Base-by-base conservation (phyloP, 73 alveolate genomes). In the Paramecium sonneborni region DNA sequence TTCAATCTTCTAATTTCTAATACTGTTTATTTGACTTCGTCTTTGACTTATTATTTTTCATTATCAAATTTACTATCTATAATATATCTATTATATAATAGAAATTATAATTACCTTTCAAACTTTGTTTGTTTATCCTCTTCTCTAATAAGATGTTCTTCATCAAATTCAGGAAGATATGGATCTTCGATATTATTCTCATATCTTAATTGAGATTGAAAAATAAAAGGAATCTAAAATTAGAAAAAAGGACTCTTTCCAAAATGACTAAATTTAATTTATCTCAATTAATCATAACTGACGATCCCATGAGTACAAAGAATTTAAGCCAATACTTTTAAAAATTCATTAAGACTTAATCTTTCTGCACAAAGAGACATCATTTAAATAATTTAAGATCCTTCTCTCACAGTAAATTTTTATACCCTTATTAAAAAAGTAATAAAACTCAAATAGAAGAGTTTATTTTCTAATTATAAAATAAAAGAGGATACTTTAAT, bases 351-450 rank as follows among this genome's bases (percentile, higher is more conserved):
- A 6, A 79, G 43, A 79, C 55, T 79, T 23, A 79, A 23, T 46
- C 74, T 79, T 79, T 79, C 90, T 39, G 90, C 90, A 79, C 90
- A 79, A 0, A 79, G 34, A 2, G 90, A 43, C 90, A 79, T 79
- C 69, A 79, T 79, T 23, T 79, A 24, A 14, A 79, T 44, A 41
- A 79, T 79, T 79, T 79, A 26, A 3, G 90, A 79, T 39, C 90
- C 90, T 46, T 79, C 90, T 39, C 74, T 79, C 1, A 24, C 43
- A 3, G 76, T 44, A 79, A 79, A 79, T 46, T 79, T 79, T 15
- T 79, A 24, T 11, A 79, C 74, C 41, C 90, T 79, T 7, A 79
- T 44, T 39, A 79, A 41, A 14, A 79, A 79, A 44, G 90, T 44
- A 5, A 79, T 39, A 79, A 79, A 79, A 43, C 76, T 43, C 55